Base-by-base conservation (phyloP, 2,329 filamentous ascomycete genomes). In the Nothopassalora personata region DNA sequence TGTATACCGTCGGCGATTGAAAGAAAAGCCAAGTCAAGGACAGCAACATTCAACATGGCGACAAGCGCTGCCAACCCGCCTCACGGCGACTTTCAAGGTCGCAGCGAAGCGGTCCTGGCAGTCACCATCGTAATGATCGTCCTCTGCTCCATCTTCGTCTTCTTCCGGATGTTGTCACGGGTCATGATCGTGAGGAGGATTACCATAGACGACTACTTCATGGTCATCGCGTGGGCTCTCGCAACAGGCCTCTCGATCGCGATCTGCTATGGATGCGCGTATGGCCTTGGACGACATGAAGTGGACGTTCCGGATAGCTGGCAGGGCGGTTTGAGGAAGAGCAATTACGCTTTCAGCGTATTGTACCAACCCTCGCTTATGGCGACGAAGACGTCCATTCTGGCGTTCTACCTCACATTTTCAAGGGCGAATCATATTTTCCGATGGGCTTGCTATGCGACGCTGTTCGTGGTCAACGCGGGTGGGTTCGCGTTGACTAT, bases 351-450 rank as follows among this genome's bases (percentile, higher is more conserved):
- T 52, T 85, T 86, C 67, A 82, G 81, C 18, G 81, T 86, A 28
- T 75, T 87, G 53, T 86, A 86, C 72, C 95, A 96, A 70, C 91
- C 91, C 11, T 88, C 90, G 3, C 80, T 96, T 57, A 95, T 96
- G 90, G 86, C 88, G 2, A 91, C 90, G 53, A 97, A 97, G 76
- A 91, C 90, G 0, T 95, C 91, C n/a, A 90, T 97, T 67, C 80
- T 97, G 59, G 81, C 94, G 55, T 97, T 97, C 74, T 97, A 95
- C 75, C 80, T 97, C 53, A 87, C 88, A 45, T 80, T 97, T 51
- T 89, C 90, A 28, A 88, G 87, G 67, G 89, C 90, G 60, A 86
- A 95, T 65, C 84, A 85, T 63, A 79, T 92, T 53, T 87, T 96
- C 64, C 85, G 88, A 60, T 84, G 88, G 74, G 86, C 87, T n/a